Evolutionary conservation across 1,284 basidiomycete genomes (phyloP), one percentile per base, ranked within the genome.

Genomic region (Volvariella surrecta): DNA sequence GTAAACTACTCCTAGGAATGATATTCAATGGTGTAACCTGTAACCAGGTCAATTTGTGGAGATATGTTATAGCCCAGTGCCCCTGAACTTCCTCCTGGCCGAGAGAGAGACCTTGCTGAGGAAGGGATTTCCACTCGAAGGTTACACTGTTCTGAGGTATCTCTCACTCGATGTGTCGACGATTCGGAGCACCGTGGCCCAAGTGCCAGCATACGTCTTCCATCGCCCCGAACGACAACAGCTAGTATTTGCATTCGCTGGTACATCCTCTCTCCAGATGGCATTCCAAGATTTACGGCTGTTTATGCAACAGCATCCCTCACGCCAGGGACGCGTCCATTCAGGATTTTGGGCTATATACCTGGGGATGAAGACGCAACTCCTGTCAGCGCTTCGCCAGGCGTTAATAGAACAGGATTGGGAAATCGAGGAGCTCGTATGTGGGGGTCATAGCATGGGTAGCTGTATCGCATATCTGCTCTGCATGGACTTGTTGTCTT

Each of bases 391-490:
- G 2, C 45, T 71, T 3, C 48, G 50, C 16, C 53, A 58, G 37
- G 63, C 57, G 3, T 42, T 69, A 8, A 43, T 51, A 7, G 47
- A 55, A 30, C 52, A 64, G 39, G 55, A 61, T 22, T 48, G 50
- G 4, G 51, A 50, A 7, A 57, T 68, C 7, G 43, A 49, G 18
- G 70, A 74, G 48, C 42, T 79, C 10, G 65, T 74, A 9, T 46
- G 75, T 10, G 72, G 70, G 1, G 72, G 71, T 1, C 70, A 75
- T 50, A 71, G 71, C 43, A 68, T 76, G 67, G 73, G 75, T 38
- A 72, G 63, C 10, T 65, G 66, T 13, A 52, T 76, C 15, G 58
- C 63, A 8, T 72, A 71, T 53, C 56, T 77, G 17, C 59, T 76
- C 37, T 62, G 63, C 21, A 54, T 75, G 21, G 71, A 75, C 43